Percentiles rank a stretch among this genome's conserved stretches.
phyloP scores from a whole-genome alignment of 1,284 basidiomycete genomes.

The Takashimella koratensis region DNA sequence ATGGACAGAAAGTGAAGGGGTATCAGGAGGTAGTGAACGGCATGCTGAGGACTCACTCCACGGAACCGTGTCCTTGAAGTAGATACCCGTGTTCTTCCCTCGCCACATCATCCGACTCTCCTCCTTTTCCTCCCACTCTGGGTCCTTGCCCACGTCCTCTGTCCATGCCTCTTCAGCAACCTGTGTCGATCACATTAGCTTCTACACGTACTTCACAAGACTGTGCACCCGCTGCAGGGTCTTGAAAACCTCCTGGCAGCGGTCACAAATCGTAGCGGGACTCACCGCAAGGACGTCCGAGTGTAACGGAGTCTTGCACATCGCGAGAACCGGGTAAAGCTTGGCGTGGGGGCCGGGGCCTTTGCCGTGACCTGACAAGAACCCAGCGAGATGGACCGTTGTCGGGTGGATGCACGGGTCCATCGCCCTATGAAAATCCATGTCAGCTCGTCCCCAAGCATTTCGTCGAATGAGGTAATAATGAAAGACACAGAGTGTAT shows the following conservation, averaged over 20 bases:
- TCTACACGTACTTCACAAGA: too few relatives aligned
- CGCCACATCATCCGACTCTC: constrained; percentile 62
- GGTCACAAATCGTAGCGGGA: too few relatives aligned
- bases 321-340: constrained; percentile 56
- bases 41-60: constrained; percentile 52
- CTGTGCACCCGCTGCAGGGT: too few relatives aligned
- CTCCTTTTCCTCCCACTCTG: constrained; percentile 57
- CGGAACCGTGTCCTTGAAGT: constrained; percentile 48
- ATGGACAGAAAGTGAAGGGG: too few relatives aligned
- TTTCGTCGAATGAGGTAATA: too few relatives aligned
- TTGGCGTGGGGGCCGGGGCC: constrained; percentile 55
- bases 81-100: constrained; percentile 64
- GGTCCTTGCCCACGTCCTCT: constrained; percentile 52
- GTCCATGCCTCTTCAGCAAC: constrained; percentile 48
- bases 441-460: too few relatives aligned
- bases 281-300: constrained; percentile 60
- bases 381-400: constrained; percentile 56
- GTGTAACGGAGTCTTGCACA: constrained; percentile 58
- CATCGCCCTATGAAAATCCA: constrained; percentile 50
- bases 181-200: too few relatives aligned
- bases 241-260: too few relatives aligned
- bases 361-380: constrained; percentile 53
- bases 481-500: too few relatives aligned
- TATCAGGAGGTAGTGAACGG: too few relatives aligned
- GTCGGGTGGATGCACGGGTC: constrained; percentile 60